These are phyloP conservation scores for Mycena chlorophos DNA, from an alignment of 768 basidiomycete species.

Conservation along the genomic window DNA sequence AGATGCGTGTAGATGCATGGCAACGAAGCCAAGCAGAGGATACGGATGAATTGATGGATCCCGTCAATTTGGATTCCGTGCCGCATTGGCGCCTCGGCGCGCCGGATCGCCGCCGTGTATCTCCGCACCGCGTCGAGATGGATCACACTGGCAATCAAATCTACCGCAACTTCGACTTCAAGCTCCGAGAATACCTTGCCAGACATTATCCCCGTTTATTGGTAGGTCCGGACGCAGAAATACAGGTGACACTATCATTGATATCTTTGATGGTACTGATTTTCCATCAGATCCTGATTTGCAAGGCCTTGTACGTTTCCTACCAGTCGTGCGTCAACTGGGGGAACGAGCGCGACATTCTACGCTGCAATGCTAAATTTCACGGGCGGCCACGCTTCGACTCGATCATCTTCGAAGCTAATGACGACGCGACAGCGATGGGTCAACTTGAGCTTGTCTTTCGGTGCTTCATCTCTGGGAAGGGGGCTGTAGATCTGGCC, in stretches of 20 bases:
- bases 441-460: neutral
- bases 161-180: neutral
- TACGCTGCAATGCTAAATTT: slow-evolving; percentile 28
- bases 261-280: neutral
- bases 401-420: slow-evolving; percentile 24
- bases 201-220: neutral
- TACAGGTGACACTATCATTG: neutral
- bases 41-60: neutral
- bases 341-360: slow-evolving; percentile 25
- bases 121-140: neutral
- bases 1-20: neutral
- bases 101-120: neutral
- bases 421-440: slow-evolving; percentile 2
- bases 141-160: neutral
- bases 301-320: slow-evolving; percentile 24
- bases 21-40: neutral
- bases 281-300: slow-evolving; percentile 18
- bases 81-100: neutral
- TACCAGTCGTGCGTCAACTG: slow-evolving; percentile 30
- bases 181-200: neutral
- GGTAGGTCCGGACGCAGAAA: neutral
- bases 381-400: slow-evolving; percentile 21
- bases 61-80: neutral
- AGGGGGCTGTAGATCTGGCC: neutral
- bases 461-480: neutral